Evolutionary conservation across 495 filamentous ascomycete species (phyloP).

Genomic region (Lophiostoma macrostomum): DNA sequence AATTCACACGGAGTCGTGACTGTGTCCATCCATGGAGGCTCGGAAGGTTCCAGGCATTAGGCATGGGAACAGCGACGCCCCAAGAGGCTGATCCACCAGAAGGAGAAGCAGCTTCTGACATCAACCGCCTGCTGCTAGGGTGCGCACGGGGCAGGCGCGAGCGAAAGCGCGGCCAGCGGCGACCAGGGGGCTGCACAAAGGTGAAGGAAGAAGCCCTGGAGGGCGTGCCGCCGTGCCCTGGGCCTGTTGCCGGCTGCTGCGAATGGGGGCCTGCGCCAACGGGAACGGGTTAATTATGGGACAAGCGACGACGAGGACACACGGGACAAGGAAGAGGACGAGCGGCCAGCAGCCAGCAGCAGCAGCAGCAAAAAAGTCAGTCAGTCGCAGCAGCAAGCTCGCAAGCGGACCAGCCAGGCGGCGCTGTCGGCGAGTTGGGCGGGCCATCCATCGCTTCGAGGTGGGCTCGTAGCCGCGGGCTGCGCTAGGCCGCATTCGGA

Average conservation of each 20-base stretch:
- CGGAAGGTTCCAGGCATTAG: conserved; percentile 36
- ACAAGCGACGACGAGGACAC: conserved; percentile 11
- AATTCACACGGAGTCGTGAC: conserved; percentile 28
- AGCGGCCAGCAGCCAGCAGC: neutral
- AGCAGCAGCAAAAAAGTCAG: no score
- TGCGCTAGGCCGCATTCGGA: no score
- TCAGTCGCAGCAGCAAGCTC: no score
- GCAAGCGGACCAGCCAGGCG: no score
- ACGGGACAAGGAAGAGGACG: neutral
- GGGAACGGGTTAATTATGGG: conserved; percentile 24
- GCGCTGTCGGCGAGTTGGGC: no score
- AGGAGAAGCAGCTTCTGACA: conserved; percentile 34
- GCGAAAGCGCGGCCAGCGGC: neutral
- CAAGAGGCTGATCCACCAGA: conserved; percentile 35
- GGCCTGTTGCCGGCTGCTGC: no score
- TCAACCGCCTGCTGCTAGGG: conserved; percentile 14
- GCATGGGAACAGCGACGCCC: conserved; percentile 19
- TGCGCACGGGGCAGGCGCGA: neutral
- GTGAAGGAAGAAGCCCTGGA: no score
- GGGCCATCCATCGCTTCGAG: no score
- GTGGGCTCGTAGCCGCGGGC: no score
- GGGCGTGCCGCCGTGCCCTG: no score
- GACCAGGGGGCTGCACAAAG: neutral
- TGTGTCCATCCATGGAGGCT: conserved; percentile 20
- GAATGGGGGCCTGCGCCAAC: no score